Evolutionary conservation across 2,329 filamentous ascomycete species (phyloP).

Genomic region (Cladosporium sp.): DNA sequence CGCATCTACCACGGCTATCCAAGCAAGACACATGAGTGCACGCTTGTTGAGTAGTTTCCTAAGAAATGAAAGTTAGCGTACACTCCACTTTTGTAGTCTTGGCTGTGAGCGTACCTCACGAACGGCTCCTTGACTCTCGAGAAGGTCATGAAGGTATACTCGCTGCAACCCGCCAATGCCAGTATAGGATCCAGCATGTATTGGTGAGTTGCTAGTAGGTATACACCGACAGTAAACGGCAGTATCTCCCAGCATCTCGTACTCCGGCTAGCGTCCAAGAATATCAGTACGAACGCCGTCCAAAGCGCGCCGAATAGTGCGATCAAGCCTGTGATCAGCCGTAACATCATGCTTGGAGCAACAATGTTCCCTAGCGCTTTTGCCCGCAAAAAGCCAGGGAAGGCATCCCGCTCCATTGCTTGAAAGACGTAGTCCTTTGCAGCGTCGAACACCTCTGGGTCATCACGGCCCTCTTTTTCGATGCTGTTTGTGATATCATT

Average conservation of each 20-base stretch:
- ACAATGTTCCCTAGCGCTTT: constrained; percentile 96
- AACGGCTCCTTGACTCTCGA: constrained; percentile 86
- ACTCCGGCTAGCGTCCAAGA: constrained; percentile 72
- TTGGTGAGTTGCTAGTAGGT: constrained; percentile 86
- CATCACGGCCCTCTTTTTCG: constrained; percentile 87
- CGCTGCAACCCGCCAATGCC: constrained; percentile 84
- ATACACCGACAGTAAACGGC: constrained; percentile 88
- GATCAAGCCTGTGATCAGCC: constrained; percentile 80
- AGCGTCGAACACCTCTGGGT: constrained; percentile 94
- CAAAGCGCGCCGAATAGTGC: constrained; percentile 91
- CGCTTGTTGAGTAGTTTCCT: constrained; percentile 79
- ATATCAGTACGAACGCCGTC: constrained; percentile 90
- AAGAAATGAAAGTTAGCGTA: not conserved
- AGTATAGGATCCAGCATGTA: constrained; percentile 93
- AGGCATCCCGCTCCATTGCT: constrained; percentile 99
- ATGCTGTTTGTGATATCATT: constrained; percentile 83
- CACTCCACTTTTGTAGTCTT: not conserved
- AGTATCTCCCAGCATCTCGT: constrained; percentile 88
- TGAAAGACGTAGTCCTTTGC: constrained; percentile 99
- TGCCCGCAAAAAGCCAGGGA: constrained; percentile 89
- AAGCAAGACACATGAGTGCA: constrained; percentile 73
- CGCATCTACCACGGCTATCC: constrained; percentile 74
- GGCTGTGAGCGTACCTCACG: constrained; percentile 54
- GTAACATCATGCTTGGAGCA: constrained; percentile 81
- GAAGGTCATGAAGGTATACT: constrained; percentile 95